Conservation (phyloP, 495 filamentous ascomycete species). For the Friedmanniomyces endolithicus region DNA sequence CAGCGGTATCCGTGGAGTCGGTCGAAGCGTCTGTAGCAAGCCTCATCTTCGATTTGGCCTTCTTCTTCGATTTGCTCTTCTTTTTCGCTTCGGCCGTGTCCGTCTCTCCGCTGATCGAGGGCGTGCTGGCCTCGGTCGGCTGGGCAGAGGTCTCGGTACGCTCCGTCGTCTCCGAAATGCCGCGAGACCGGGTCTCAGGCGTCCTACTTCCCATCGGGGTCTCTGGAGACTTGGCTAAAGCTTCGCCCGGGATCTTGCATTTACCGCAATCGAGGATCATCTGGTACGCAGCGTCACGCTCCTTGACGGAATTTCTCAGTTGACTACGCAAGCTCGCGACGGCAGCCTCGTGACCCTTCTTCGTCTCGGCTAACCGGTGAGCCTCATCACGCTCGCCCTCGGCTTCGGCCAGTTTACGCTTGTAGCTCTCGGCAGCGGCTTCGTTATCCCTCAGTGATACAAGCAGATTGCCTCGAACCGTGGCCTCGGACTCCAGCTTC, state of each 20-base stretch:
- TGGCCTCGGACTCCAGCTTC: constrained; percentile 13
- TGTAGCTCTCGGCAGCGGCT: constrained; percentile 7
- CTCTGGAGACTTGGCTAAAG: constrained; percentile 3
- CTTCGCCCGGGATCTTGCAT: constrained; percentile 8
- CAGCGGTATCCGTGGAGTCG: constrained; percentile 1
- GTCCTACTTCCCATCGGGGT: constrained; percentile 15
- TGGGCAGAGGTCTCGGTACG: constrained; percentile 10
- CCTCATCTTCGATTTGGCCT: constrained; percentile 18
- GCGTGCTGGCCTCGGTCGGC: constrained; percentile 13
- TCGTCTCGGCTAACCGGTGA: constrained; percentile 6
- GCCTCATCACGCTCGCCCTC: constrained; percentile 21
- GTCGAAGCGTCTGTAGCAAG: background rate
- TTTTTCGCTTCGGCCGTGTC: constrained; percentile 15
- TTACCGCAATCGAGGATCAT: constrained; percentile 20
- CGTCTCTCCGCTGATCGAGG: constrained; percentile 9
- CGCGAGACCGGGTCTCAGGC: background rate
- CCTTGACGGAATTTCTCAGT: constrained; percentile 14
- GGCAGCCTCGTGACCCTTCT: constrained; percentile 29
- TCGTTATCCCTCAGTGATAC: constrained; percentile 14
- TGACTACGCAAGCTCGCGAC: constrained; percentile 18
- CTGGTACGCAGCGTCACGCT: constrained; percentile 16
- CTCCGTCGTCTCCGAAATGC: constrained; percentile 10
- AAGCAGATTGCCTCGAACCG: background rate
- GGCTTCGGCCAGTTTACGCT: constrained; percentile 16
- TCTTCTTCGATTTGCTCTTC: constrained; percentile 24